Base-by-base conservation (phyloP, 2,329 filamentous ascomycete species). In the Amylocarpus encephaloides region DNA sequence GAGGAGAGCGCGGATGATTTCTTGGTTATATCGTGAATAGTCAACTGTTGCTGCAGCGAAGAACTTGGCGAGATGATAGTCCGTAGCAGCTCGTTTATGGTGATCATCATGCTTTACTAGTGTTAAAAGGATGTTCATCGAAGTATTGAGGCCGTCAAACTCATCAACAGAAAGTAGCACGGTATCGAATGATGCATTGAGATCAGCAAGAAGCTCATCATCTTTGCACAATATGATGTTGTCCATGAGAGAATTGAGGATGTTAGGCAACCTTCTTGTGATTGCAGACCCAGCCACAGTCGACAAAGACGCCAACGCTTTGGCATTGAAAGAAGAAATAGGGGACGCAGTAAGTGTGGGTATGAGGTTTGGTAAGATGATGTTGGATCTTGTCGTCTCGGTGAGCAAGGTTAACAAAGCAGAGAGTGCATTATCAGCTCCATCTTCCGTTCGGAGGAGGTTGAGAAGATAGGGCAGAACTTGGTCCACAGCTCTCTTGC, bases 91-190 rank as follows among this genome's bases (percentile, higher is more conserved):
- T 58, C 94, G 83, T 69, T 85, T 87, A 51, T 78, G 80, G 68
- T 98, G 90, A 65, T 98, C 92, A 33, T 96, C 89, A 62, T 97
- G 85, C 71, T 97, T 97, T 61, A 90, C 79, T 50, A 97, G 77
- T 50, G 84, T 78, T 41, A 97, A 74, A 72, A 98, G 85, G 34
- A 93, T 88, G 62, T 88, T 95, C 89, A 98, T 97, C 53, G 88
- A 85, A 7, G 88, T 93, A 66, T 96, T 97, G 33, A 98, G 78
- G 46, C 94, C 93, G 70, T 98, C 93, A 60, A 83, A 95, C 67
- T 97, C 93, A 67, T 98, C 93, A 52, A 97, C 90, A 16, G 91
- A 95, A 45, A 92, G 74, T 52, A 98, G 77, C 5, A 98, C 88
- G 0, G 87, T 88, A 66, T 96, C 88, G 62, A 98, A 93, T 0